Conservation (phyloP, 2,329 filamentous ascomycete genomes). For the Venturia oleaginea region DNA sequence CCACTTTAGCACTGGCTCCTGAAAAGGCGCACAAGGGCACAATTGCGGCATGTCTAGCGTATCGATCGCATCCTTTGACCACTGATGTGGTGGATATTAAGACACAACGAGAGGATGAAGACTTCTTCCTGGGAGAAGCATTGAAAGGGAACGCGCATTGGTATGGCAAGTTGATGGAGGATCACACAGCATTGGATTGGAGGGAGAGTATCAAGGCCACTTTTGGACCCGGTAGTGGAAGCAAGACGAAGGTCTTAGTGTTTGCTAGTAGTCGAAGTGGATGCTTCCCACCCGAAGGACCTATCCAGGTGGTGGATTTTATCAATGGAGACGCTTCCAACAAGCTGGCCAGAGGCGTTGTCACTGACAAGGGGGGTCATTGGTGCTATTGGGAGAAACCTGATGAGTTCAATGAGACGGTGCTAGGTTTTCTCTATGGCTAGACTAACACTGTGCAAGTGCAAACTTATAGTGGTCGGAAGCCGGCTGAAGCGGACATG, state of each 20-base stretch:
- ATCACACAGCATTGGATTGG: constrained; percentile 24
- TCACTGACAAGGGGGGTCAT: constrained; percentile 23
- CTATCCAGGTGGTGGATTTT: constrained; percentile 20
- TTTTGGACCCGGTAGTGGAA: constrained; percentile 15
- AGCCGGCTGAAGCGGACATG: no score
- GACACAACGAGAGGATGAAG: constrained; percentile 19
- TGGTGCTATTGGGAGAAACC: constrained; percentile 26
- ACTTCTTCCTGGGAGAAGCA: constrained; percentile 21
- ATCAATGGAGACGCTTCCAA: constrained; percentile 15
- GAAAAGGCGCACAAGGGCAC: constrained; percentile 19
- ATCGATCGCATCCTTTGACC: constrained; percentile 19
- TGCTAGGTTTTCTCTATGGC: constrained; percentile 1
- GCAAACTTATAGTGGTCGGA: no score
- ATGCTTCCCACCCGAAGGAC: constrained; percentile 22
- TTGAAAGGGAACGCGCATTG: constrained; percentile 22
- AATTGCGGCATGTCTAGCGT: constrained; percentile 21
- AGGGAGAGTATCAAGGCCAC: constrained; percentile 18
- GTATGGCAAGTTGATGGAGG: constrained; percentile 25
- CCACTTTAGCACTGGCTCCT: constrained; percentile 16
- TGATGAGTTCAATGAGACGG: constrained; percentile 20
- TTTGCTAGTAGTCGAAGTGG: constrained; percentile 23
- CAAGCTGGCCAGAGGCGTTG: constrained; percentile 17
- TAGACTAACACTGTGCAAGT: no score
- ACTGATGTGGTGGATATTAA: constrained; percentile 15
- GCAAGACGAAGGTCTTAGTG: constrained; percentile 18